A percentile compares a stretch with the other conserved stretches of the same genome.
Conservation (phyloP, 768 basidiomycete species). For the Russula sp. region DNA sequence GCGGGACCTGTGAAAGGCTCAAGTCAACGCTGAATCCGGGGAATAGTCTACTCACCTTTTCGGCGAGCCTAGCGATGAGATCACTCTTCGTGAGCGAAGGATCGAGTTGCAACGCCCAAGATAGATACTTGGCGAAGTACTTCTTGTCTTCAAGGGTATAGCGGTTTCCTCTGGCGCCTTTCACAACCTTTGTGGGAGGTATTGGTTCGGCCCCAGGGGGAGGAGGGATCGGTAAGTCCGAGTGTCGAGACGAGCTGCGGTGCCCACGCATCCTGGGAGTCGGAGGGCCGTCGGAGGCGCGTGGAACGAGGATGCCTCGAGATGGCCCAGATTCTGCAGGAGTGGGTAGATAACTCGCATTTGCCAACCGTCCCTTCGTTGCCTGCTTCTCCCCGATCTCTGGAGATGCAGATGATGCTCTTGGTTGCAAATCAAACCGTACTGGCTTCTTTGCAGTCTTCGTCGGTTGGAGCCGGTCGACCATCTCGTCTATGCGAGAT, state of each 20-base stretch:
- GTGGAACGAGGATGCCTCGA: not conserved
- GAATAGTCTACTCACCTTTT: constrained; percentile 41
- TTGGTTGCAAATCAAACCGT: constrained; percentile 4
- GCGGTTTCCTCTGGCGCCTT: constrained; percentile 47
- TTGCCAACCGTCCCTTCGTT: not conserved
- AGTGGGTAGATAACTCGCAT: not conserved
- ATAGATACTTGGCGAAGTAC: constrained; percentile 60
- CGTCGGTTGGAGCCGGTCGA: constrained; percentile 21
- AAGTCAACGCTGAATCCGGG: not conserved
- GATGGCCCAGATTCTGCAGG: not conserved
- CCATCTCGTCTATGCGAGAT: constrained; percentile 46
- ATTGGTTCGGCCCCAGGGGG: constrained; percentile 66
- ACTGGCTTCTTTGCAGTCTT: constrained; percentile 37
- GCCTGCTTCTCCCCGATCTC: not conserved
- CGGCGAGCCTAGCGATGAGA: constrained; percentile 47
- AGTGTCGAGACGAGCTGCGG: constrained; percentile 2
- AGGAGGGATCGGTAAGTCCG: constrained; percentile 49
- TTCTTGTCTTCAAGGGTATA: constrained; percentile 63
- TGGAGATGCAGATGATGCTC: not conserved
- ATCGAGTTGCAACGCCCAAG: constrained; percentile 54
- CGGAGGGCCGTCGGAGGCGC: not conserved
- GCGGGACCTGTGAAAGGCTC: constrained; percentile 18
- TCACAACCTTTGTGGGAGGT: constrained; percentile 47
- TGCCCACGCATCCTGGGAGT: not conserved
- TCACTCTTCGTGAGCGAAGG: constrained; percentile 47